Evolutionary conservation across 352 stramenopile species (phyloP), one percentile per base, ranked within the genome.

Genomic region (Phytopythium delawarense): DNA sequence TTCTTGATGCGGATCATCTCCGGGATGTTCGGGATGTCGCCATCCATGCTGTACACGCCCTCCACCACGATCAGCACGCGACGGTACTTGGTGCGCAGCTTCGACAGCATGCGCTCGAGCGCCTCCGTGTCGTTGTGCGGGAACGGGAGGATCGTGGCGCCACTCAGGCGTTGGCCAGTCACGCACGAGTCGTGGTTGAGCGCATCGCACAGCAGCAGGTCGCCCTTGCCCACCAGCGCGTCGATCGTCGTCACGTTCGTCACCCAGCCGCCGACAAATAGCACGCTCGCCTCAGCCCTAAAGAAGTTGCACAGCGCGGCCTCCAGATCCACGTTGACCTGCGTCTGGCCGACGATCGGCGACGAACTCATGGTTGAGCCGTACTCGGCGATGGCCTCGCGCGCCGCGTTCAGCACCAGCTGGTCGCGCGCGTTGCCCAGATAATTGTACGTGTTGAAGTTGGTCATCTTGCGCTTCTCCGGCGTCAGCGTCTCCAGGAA

Each of bases 381-480:
- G 53, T 91, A 91, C 56, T 82, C 71, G 4, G 87, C 71, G 46
- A 93, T 89, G 28, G 69, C 84, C 21, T 74, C 67, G 64, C 86
- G 84, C 3, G 79, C 81, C 21, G 78, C 82, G 56, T 69, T 66
- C 20, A 73, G 73, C 16, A 91, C 80, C 25, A 74, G 67, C 16
- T 64, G 58, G 66, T 91, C 73, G 30, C 75, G 84, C 2, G 84
- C 81, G 51, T 92, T 88, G 21, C 84, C 84, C 18, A 93, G 72
- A 61, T 93, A 93, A 61, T 93, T 93, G 75, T 93, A 93, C 50
- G 84, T 92, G 72, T 92, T 92, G 67, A 91, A 92, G 78, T 94
- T 94, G 30, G 81, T 74, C 78, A 88, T 88, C 48, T 78, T 72
- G 15, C 81, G 75, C 70, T 87, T 91, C 58, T 85, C 81, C 1